Evolutionary conservation across 208 protist genomes (phyloP), one percentile per base, ranked within the genome.

Genomic region (Crithidia mellificae): DNA sequence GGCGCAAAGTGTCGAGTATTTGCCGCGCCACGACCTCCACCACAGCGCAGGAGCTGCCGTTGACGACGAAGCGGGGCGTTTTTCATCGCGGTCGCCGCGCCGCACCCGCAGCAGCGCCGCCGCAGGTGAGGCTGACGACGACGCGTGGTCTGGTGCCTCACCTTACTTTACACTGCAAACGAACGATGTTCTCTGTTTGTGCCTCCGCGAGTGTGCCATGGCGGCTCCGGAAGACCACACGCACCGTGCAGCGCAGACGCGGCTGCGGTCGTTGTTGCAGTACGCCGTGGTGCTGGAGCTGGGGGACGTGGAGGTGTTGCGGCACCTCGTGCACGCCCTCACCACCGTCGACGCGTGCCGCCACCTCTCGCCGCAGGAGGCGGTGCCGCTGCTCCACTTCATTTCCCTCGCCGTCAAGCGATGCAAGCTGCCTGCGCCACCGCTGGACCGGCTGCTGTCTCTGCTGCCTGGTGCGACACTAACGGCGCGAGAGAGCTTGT

Each of bases 331-430:
- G 15, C 63, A 78, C 25, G 38, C 53, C 19, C 51, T 88, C 7
- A 85, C 83, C 0, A 66, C 12, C 20, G 38, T 59, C 5, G 49
- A 77, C n/a, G 65, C 62, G 46, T 81, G 76, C 9, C 46, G 58
- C 24, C 49, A 32, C 5, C 69, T 57, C 8, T 66, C 77, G 2
- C n/a, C 53, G 0, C 41, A 27, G 3, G 79, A 84, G 36, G 73
- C 81, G 14, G 83, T 87, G 25, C 32, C 75, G 39, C 47, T 84
- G 8, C 55, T 92, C 7, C 73, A 75, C 11, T 38, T 70, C 25
- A 64, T 91, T 11, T 91, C 91, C 9, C 78, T 94, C 1, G 83
- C 83, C 6, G 76, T 85, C 44, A 89, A 91, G 63, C 84, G 88
- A 0, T 90, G 91, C 67, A 83, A 90, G 54, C 51, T 90, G 36